A percentile compares a stretch with the other conserved stretches of the same genome.
Evolutionary conservation across 2,329 filamentous ascomycete genomes (phyloP).

Genomic region (Rhynchosporium secalis): DNA sequence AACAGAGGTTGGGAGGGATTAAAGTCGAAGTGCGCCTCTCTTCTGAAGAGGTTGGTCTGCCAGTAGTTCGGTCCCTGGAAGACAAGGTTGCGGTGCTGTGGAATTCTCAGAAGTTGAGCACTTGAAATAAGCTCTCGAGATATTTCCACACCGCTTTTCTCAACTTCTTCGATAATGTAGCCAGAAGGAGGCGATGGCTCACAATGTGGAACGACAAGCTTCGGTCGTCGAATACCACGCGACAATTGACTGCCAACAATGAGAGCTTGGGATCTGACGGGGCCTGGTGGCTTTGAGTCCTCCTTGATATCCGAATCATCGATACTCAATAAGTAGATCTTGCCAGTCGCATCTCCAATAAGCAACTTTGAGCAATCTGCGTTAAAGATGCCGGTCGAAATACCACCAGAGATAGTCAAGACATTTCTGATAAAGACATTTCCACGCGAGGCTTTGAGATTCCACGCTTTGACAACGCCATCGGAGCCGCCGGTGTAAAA

Average conservation of each 20-base stretch:
- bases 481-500: slow-evolving; percentile 66
- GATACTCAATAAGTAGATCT: slow-evolving; percentile 55
- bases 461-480: slow-evolving; percentile 63
- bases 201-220: slow-evolving; percentile 51
- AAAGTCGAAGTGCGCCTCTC: slow-evolving; percentile 50
- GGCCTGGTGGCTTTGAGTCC: neutral
- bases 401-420: slow-evolving; percentile 55
- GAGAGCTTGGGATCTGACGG: neutral
- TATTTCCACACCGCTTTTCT: slow-evolving; percentile 36
- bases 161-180: slow-evolving; percentile 8
- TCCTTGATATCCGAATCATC: slow-evolving; percentile 44
- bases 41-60: slow-evolving; percentile 47
- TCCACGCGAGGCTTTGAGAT: slow-evolving; percentile 48
- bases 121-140: slow-evolving; percentile 42
- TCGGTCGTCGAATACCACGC: slow-evolving; percentile 40
- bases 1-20: slow-evolving; percentile 49
- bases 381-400: slow-evolving; percentile 60
- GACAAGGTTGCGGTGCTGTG: slow-evolving; percentile 47
- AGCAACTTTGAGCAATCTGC: slow-evolving; percentile 55
- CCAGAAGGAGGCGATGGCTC: slow-evolving; percentile 48
- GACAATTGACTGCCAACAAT: slow-evolving; percentile 10
- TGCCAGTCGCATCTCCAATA: slow-evolving; percentile 62
- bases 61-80: slow-evolving; percentile 57
- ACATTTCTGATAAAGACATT: slow-evolving; percentile 53
- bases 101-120: slow-evolving; percentile 37